These are phyloP conservation scores for Cajanus cajan DNA, from an alignment of 306 rosid species.

Conservation along the genomic window DNA sequence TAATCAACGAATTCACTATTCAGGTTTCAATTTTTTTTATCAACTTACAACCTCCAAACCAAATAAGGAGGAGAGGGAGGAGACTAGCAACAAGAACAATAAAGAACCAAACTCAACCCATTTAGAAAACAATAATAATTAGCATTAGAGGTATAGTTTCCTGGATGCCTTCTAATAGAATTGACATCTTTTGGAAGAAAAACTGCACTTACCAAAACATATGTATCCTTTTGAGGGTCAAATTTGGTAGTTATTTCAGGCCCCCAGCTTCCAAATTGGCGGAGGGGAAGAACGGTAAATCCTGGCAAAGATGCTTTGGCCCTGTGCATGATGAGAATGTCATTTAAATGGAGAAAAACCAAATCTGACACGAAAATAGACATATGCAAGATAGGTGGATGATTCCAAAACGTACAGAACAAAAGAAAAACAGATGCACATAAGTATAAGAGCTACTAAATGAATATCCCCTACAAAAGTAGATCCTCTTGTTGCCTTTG, in stretches of 20 bases:
- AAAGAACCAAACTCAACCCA: background rate
- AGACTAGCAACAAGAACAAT: slow-evolving; percentile 17
- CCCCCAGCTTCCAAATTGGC: slow-evolving; percentile 90
- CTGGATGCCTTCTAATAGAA: background rate
- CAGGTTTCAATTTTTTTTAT: background rate
- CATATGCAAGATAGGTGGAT: background rate
- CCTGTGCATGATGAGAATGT: slow-evolving; percentile 51
- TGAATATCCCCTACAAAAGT: slow-evolving; percentile 9
- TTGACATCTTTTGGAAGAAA: background rate
- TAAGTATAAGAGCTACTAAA: slow-evolving; percentile 5
- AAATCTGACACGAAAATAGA: background rate
- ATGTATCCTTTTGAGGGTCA: slow-evolving; percentile 76
- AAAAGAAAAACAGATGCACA: background rate
- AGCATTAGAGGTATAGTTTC: background rate
- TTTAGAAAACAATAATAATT: background rate
- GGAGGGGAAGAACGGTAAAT: slow-evolving; percentile 83
- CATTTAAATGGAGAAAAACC: slow-evolving; percentile 21
- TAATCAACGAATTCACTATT: background rate
- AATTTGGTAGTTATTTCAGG: slow-evolving; percentile 71
- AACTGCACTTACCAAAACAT: slow-evolving; percentile 64
- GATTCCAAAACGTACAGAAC: slow-evolving; percentile 9
- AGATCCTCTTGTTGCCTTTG: background rate
- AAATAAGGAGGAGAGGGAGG: background rate
- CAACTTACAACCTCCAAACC: slow-evolving; percentile 17
- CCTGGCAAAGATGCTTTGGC: slow-evolving; percentile 79